A percentile compares a stretch with the other conserved stretches of the same genome.
phyloP scores from a whole-genome alignment of 2,329 filamentous ascomycete species.

The Zymoseptoria ardabiliae region DNA sequence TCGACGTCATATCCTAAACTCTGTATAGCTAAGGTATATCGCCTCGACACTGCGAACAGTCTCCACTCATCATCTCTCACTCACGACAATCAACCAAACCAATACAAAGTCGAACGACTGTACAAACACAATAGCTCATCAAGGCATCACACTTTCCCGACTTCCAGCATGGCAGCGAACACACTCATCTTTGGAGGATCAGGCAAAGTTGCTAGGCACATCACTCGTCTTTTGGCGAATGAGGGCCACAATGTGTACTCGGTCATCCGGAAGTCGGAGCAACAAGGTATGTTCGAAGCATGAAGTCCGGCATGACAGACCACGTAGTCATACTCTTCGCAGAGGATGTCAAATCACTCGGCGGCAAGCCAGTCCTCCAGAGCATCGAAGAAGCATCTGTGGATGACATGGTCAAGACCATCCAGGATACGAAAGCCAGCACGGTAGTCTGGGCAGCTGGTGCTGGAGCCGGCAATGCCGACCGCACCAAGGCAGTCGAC shows the following conservation, averaged over 20 bases:
- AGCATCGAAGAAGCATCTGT: slow-evolving; percentile 36
- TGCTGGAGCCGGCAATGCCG: slow-evolving; percentile 36
- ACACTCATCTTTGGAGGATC: slow-evolving; percentile 31
- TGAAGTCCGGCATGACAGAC: not conserved
- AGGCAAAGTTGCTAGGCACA: slow-evolving; percentile 31
- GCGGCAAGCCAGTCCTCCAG: slow-evolving; percentile 38
- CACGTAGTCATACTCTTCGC: slow-evolving; percentile 19
- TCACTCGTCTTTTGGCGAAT: slow-evolving; percentile 26
- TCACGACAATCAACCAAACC: too few species aligned
- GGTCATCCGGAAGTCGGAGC: slow-evolving; percentile 29
- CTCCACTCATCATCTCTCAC: too few species aligned
- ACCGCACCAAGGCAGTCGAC: slow-evolving; percentile 53
- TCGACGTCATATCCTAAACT: too few species aligned
- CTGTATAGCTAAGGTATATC: too few species aligned
- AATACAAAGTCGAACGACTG: too few species aligned
- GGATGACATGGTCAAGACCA: slow-evolving; percentile 32
- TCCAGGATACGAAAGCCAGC: slow-evolving; percentile 30
- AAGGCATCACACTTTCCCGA: not conserved
- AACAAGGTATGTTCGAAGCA: slow-evolving; percentile 12
- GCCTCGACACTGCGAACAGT: too few species aligned
- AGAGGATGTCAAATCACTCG: slow-evolving; percentile 33
- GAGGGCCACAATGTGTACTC: slow-evolving; percentile 27
- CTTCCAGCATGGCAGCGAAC: slow-evolving; percentile 11
- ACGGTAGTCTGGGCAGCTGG: slow-evolving; percentile 29
- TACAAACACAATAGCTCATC: not conserved